Conservation (phyloP, 768 basidiomycete species). For the Ramaria sp. region DNA sequence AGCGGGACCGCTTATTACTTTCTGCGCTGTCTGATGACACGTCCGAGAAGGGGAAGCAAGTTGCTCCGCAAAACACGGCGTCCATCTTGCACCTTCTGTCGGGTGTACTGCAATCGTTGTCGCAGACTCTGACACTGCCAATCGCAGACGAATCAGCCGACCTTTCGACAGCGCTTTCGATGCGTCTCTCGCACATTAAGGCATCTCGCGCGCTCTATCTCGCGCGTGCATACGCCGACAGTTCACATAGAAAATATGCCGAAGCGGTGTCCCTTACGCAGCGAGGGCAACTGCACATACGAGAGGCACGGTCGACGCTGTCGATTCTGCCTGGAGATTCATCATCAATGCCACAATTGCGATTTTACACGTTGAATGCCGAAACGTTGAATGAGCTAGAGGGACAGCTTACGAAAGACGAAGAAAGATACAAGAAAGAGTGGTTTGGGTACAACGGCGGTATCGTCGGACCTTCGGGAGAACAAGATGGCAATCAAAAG, state of each 20-base stretch:
- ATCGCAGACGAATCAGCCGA: slow-evolving; percentile 86
- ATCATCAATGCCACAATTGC: slow-evolving; percentile 26
- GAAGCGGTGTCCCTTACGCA: slow-evolving; percentile 64
- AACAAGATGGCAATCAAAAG: slow-evolving; percentile 28
- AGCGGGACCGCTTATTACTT: slow-evolving; percentile 78
- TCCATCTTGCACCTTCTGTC: slow-evolving; percentile 37
- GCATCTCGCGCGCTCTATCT: slow-evolving; percentile 70
- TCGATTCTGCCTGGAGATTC: slow-evolving; percentile 36
- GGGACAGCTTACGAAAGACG: slow-evolving; percentile 33
- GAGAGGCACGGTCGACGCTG: slow-evolving; percentile 52
- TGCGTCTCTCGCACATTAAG: slow-evolving; percentile 61
- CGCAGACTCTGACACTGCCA: slow-evolving; percentile 72
- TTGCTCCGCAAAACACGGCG: slow-evolving; percentile 1
- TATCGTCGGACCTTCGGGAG: slow-evolving; percentile 16
- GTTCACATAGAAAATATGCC: slow-evolving; percentile 53
- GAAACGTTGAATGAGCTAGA: slow-evolving; percentile 44
- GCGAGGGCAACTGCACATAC: slow-evolving; percentile 61
- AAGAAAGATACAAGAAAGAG: slow-evolving; percentile 48
- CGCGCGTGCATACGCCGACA: slow-evolving; percentile 54
- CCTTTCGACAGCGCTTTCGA: slow-evolving; percentile 68
- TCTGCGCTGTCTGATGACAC: slow-evolving; percentile 33
- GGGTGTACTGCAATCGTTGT: slow-evolving; percentile 72
- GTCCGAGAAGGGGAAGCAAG: background rate
- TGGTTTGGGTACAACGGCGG: slow-evolving; percentile 80
- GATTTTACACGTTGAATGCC: slow-evolving; percentile 44